phyloP scores from a whole-genome alignment of 2,329 filamentous ascomycete genomes.

The Curvularia sp. region DNA sequence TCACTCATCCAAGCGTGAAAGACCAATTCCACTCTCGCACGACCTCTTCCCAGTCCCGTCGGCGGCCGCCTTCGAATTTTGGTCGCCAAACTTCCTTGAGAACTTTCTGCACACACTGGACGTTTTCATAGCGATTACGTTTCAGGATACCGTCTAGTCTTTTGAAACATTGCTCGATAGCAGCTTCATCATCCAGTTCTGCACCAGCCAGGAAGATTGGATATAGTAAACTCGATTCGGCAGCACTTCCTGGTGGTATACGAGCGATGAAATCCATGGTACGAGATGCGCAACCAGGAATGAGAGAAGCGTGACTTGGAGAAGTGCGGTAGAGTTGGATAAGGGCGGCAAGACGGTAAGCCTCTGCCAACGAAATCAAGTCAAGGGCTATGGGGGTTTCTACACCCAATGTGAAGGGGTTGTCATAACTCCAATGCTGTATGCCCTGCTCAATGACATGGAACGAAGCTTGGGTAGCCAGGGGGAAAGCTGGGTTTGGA shows the following conservation, averaged over 20 bases:
- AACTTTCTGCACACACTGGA: slow-evolving; percentile 45
- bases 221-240: slow-evolving; percentile 47
- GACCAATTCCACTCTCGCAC: slow-evolving; percentile 48
- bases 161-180: slow-evolving; percentile 41
- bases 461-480: slow-evolving; percentile 45
- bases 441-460: slow-evolving; percentile 43
- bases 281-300: slow-evolving; percentile 40
- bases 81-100: slow-evolving; percentile 47
- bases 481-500: slow-evolving; percentile 43
- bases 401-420: slow-evolving; percentile 39
- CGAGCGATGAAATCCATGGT: slow-evolving; percentile 47
- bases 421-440: slow-evolving; percentile 45
- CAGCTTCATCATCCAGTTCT: slow-evolving; percentile 39
- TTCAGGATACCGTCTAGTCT: slow-evolving; percentile 43
- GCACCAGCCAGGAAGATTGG: slow-evolving; percentile 49
- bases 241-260: slow-evolving; percentile 46
- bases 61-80: slow-evolving; percentile 36
- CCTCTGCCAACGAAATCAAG: slow-evolving; percentile 46
- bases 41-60: slow-evolving; percentile 48
- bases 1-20: slow-evolving; percentile 40
- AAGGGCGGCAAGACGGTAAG: slow-evolving; percentile 45
- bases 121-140: slow-evolving; percentile 48
- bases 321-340: slow-evolving; percentile 48
- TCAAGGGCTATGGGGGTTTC: slow-evolving; percentile 45
- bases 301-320: slow-evolving; percentile 30